Evolutionary conservation across 2,329 filamentous ascomycete species (phyloP).

Genomic region (Arthrobotrys megalospora): DNA sequence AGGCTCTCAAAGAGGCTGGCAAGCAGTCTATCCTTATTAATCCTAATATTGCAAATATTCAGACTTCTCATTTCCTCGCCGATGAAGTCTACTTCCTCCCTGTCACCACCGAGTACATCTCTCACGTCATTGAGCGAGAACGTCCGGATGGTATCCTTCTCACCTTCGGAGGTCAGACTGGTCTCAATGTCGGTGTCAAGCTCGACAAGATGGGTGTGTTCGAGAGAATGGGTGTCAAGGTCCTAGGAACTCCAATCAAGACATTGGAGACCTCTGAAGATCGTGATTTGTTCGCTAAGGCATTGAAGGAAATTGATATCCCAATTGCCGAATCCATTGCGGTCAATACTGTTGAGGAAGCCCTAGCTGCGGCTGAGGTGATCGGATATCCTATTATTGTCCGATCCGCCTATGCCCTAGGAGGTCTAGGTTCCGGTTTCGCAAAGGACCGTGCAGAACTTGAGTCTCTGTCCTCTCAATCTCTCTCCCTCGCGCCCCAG

Average conservation of each 20-base stretch:
- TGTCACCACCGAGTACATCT: constrained; percentile 96
- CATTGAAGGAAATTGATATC: constrained; percentile 96
- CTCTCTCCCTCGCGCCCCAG: constrained; percentile 92
- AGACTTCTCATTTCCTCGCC: constrained; percentile 94
- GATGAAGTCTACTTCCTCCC: constrained; percentile 99
- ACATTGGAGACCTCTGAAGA: constrained; percentile 96
- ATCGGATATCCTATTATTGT: constrained; percentile 98
- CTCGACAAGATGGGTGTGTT: constrained; percentile 97
- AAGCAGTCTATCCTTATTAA: constrained; percentile 94
- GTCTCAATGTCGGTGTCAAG: constrained; percentile 94
- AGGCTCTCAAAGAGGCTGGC: constrained; percentile 95
- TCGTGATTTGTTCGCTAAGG: constrained; percentile 94
- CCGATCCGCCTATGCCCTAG: constrained; percentile 94
- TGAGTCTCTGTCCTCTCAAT: constrained; percentile 91
- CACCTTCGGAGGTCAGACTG: constrained; percentile 97
- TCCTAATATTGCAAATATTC: constrained; percentile 98
- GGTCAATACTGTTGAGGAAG: constrained; percentile 90
- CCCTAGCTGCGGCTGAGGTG: constrained; percentile 85
- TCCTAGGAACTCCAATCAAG: constrained; percentile 93
- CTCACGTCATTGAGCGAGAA: constrained; percentile 96
- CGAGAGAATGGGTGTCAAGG: constrained; percentile 94
- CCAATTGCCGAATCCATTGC: constrained; percentile 97
- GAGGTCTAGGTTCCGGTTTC: constrained; percentile 96
- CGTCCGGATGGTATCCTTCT: constrained; percentile 96
- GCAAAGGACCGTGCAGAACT: constrained; percentile 95